Conservation (phyloP, 441 rosid species). For the Brassica balearica region DNA sequence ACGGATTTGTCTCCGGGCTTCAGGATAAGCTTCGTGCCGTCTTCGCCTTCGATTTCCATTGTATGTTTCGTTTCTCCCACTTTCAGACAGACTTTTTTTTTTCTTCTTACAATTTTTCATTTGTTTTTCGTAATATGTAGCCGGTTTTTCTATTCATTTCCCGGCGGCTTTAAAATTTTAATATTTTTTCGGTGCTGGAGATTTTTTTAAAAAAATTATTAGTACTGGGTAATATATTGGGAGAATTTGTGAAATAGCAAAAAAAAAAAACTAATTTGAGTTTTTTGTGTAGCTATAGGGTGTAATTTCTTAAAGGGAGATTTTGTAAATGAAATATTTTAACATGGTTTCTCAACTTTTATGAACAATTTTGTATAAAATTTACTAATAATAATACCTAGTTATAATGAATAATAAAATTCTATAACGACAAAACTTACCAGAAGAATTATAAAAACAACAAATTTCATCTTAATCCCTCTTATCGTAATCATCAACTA, state of each 20-base stretch:
- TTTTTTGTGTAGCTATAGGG: too few relatives aligned
- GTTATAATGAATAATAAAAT: too few relatives aligned
- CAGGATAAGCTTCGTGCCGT: constrained; percentile 57
- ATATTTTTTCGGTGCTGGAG: too few relatives aligned
- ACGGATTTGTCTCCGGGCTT: constrained; percentile 37
- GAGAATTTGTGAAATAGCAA: too few relatives aligned
- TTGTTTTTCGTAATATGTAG: not conserved
- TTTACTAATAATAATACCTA: too few relatives aligned
- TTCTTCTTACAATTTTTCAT: not conserved
- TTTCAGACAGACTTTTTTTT: not conserved
- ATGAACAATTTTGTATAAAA: too few relatives aligned
- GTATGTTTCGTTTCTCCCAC: constrained; percentile 4
- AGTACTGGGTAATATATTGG: too few relatives aligned
- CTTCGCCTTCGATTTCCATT: constrained; percentile 75
- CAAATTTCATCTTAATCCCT: not conserved
- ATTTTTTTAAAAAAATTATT: too few relatives aligned
- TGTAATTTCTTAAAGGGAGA: too few relatives aligned
- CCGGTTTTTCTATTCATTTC: constrained; percentile 19
- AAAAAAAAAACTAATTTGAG: too few relatives aligned
- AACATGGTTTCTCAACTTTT: too few relatives aligned
- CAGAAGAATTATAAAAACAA: not conserved
- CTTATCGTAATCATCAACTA: constrained; percentile 17
- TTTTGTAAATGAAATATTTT: too few relatives aligned
- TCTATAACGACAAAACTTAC: not conserved
- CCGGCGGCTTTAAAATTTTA: constrained; percentile 19